A percentile compares a stretch with the other conserved stretches of the same genome.
Conservation (phyloP, 441 rosid species). For the Breynia disticha region DNA sequence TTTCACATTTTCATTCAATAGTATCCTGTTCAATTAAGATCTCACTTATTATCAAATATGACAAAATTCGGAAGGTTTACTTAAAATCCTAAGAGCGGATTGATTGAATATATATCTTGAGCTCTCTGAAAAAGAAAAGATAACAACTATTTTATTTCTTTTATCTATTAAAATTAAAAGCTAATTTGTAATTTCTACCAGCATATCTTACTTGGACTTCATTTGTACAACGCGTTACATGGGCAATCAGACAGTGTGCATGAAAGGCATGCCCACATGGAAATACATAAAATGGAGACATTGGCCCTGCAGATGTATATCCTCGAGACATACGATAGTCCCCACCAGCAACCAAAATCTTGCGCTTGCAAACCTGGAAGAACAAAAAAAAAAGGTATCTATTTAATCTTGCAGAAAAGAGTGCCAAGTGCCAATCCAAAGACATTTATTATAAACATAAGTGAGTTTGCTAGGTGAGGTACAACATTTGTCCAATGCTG, state of each 20-base stretch:
- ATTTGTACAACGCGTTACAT: conserved; percentile 73
- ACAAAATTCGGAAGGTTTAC: no score
- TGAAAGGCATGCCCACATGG: conserved; percentile 97
- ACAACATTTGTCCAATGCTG: no score
- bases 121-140: no score
- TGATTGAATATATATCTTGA: no score
- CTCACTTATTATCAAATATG: no score
- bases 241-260: conserved; percentile 81
- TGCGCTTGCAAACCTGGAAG: conserved; percentile 69
- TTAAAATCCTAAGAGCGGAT: no score
- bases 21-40: no score
- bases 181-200: neutral
- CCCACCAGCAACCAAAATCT: conserved; percentile 58
- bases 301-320: conserved; percentile 64
- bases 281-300: conserved; percentile 93
- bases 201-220: conserved; percentile 57
- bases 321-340: conserved; percentile 65
- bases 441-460: no score
- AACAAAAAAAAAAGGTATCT: conserved; percentile 7
- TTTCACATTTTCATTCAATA: no score
- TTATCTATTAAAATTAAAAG: neutral
- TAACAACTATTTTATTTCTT: neutral
- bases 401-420: neutral
- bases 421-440: neutral
- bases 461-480: no score